Evolutionary conservation across 768 basidiomycete species (phyloP).

Genomic region (Xerocomus spinulosus): DNA sequence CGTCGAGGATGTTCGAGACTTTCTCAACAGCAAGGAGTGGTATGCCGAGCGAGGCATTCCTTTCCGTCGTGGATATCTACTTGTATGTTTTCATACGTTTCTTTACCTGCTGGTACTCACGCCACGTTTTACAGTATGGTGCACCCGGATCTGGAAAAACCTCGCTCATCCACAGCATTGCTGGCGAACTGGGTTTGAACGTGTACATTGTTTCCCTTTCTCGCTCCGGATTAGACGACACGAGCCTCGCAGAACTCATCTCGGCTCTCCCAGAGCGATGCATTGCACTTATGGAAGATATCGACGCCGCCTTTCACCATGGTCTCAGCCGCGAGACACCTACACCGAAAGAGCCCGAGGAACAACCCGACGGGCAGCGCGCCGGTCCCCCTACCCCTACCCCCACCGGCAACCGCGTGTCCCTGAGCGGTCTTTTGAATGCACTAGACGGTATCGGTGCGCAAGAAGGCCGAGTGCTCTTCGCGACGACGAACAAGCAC

Average conservation of each 20-base stretch:
- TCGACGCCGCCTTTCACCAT: conserved; percentile 68
- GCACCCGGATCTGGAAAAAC: conserved; percentile 78
- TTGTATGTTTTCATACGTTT: conserved; percentile 31
- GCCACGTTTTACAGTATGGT: conserved; percentile 44
- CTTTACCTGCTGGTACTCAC: background rate
- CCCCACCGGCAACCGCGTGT: conserved; percentile 38
- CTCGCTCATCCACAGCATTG: conserved; percentile 68
- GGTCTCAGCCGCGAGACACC: conserved; percentile 34
- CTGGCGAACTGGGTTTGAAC: conserved; percentile 72
- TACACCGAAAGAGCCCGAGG: background rate
- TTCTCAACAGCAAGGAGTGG: conserved; percentile 65
- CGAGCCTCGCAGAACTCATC: conserved; percentile 52
- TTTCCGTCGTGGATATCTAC: conserved; percentile 75
- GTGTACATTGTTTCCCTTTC: conserved; percentile 72
- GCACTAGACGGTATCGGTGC: conserved; percentile 78
- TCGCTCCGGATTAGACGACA: conserved; percentile 59
- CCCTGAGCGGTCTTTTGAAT: conserved; percentile 70
- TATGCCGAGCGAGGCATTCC: conserved; percentile 75
- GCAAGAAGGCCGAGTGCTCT: conserved; percentile 77
- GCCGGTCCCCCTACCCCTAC: conserved; percentile 6
- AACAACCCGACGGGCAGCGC: conserved; percentile 13
- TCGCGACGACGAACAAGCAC: conserved; percentile 77
- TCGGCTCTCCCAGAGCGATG: conserved; percentile 62
- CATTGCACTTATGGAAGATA: conserved; percentile 80
- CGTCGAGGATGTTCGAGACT: conserved; percentile 66